Percentiles rank a stretch among this genome's conserved stretches.
phyloP scores from a whole-genome alignment of 2,329 filamentous ascomycete genomes.

The Emmonsiellopsis sp. region DNA sequence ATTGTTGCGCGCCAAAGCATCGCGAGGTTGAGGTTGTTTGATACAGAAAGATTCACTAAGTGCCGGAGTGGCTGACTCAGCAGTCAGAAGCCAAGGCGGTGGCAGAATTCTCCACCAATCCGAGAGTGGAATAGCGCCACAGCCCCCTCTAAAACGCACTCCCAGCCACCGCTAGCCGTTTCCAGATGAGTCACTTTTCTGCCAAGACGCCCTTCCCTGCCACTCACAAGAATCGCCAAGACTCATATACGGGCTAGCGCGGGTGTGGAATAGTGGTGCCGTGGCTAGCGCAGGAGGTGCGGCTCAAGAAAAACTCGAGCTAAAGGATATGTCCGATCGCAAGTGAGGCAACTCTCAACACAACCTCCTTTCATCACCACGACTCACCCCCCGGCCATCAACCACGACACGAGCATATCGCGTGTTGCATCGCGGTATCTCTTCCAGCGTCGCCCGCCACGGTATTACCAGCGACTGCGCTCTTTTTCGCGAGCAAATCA shows the following conservation, averaged over 20 bases:
- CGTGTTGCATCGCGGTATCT: constrained; percentile 34
- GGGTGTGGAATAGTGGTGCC: background rate
- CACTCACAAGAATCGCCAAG: background rate
- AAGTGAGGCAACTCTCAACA: constrained; percentile 31
- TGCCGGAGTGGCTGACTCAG: too few relatives aligned
- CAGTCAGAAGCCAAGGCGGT: too few relatives aligned
- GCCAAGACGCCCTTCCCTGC: background rate
- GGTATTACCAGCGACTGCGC: constrained; percentile 17
- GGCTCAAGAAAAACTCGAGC: constrained; percentile 21
- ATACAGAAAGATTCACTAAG: too few relatives aligned
- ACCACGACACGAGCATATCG: constrained; percentile 31
- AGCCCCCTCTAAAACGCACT: background rate
- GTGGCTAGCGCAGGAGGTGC: constrained; percentile 4
- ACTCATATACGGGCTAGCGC: background rate
- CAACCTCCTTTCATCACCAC: constrained; percentile 34
- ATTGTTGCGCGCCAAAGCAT: background rate
- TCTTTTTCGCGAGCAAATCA: constrained; percentile 19
- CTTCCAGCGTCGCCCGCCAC: constrained; percentile 19
- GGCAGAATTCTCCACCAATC: background rate
- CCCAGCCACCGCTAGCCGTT: background rate
- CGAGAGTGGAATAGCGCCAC: background rate
- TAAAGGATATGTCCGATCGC: constrained; percentile 33
- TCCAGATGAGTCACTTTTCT: background rate
- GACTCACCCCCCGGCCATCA: constrained; percentile 22
- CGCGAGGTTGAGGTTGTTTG: too few relatives aligned